phyloP scores from a whole-genome alignment of 176 grass and related monocot species.

The Aegilops sharonensis region DNA sequence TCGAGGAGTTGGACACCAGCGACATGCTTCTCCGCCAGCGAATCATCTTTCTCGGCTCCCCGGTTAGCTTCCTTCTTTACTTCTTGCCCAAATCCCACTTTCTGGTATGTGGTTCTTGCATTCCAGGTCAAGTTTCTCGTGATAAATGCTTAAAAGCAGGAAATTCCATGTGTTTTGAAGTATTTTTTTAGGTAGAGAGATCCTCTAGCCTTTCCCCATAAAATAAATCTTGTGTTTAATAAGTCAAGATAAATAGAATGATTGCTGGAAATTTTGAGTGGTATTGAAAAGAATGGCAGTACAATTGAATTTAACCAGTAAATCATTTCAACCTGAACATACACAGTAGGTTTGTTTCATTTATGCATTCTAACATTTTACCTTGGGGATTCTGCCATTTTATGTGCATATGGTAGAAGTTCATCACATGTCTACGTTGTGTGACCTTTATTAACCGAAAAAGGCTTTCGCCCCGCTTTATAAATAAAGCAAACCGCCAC shows the following conservation, averaged over 20 bases:
- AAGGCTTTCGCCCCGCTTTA: too few species aligned
- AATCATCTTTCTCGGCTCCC: conserved; percentile 78
- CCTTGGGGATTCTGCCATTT: neutral
- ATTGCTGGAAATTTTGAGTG: neutral
- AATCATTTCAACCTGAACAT: conserved; percentile 2
- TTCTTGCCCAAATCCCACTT: neutral
- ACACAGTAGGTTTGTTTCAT: neutral
- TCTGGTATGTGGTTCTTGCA: conserved; percentile 1
- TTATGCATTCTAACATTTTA: neutral
- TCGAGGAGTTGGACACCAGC: conserved; percentile 70
- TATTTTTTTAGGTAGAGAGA: neutral
- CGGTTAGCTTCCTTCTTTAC: conserved; percentile 36
- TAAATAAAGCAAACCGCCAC: too few species aligned
- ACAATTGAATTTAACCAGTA: neutral
- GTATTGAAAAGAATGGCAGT: neutral
- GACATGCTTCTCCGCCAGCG: conserved; percentile 83
- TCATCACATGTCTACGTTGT: neutral
- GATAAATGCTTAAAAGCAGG: neutral
- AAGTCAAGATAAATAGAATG: neutral
- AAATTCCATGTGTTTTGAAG: neutral
- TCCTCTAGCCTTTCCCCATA: neutral
- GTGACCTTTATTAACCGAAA: neutral
- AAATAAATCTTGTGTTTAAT: neutral
- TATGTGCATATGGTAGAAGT: neutral
- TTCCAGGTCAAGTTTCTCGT: neutral